Conservation (phyloP, 148 eudicot species). For the Cornus controversa region DNA sequence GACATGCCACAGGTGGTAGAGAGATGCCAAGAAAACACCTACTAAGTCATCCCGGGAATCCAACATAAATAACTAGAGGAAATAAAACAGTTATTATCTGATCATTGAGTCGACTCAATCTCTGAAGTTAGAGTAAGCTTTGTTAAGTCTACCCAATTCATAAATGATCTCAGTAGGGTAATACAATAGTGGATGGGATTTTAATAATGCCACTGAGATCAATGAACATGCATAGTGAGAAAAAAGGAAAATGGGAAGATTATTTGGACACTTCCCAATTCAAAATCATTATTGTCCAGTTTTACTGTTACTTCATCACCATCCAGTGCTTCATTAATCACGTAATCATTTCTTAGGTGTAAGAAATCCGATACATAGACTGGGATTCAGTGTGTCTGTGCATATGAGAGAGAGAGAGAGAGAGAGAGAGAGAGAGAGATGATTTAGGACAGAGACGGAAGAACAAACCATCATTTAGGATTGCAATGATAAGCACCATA, state of each 20-base stretch:
- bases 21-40: conserved; percentile 3
- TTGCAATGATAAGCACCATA: conserved; percentile 98
- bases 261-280: background rate
- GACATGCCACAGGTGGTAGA: conserved; percentile 18
- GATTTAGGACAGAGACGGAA: background rate
- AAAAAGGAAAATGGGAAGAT: background rate
- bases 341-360: background rate
- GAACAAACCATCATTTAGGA: conserved; percentile 85
- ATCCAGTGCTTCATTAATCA: background rate
- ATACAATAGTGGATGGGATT: background rate
- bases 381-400: background rate
- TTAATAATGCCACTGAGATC: background rate
- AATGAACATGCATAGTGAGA: background rate
- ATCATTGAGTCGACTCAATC: background rate
- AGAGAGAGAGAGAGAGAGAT: conserved; percentile 19
- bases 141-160: background rate
- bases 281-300: background rate
- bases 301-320: background rate
- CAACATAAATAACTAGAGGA: background rate
- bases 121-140: background rate
- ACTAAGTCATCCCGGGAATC: background rate
- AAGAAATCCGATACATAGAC: background rate
- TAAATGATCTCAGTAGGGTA: background rate
- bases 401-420: conserved; percentile 9
- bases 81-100: background rate